Base-by-base conservation (phyloP, 1,139 yeast genomes). In the Suhomyces bribrorum region DNA sequence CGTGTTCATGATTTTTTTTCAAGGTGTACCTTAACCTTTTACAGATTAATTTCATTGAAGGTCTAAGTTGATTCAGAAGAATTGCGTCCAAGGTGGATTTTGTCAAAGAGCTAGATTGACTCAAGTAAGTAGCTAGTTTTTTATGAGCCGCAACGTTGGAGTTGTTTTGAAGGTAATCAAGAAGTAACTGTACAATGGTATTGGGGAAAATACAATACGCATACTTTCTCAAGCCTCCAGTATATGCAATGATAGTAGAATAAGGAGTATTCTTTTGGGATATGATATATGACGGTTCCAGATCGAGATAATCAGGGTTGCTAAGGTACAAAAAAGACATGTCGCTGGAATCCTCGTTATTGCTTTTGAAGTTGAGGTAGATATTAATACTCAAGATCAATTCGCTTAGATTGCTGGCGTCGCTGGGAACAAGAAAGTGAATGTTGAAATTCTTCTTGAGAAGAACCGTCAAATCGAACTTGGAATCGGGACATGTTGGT, bases 11-110 rank as follows among this genome's bases (percentile, higher is more conserved):
- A 15, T 59, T 60, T 33, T 56, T 56, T 22, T 58, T 50, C 23
- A 65, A 37, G 33, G 67, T 57, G 56, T 73, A 82, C 34, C 87
- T 64, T n/a, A 79, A 54, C 40, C 83, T 62, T 44, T 72, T 69
- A 36, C 71, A 65, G 26, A 61, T 59, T 13, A 80, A 55, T 44
- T 71, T 76, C 60, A 51, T 62, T 38, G 57, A 66, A 15, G 79
- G 88, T 54, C 67, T 69, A 48, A 72, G 66, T 29, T 66, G 60
- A 47, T 73, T 73, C 12, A 75, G 64, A 22, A 75, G 57, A 12
- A 81, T 61, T 65, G 80, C 34, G 14, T 45, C 47, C 15, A 57
- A 37, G n/a, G 56, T 48, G 17, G 37, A 27, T n/a, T 45, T 46
- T 6, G 57, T 52, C 43, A 52, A 45, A 11, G 72, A 60, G 31